phyloP scores from a whole-genome alignment of 2,329 filamentous ascomycete species.

The Monosporascus sp. region DNA sequence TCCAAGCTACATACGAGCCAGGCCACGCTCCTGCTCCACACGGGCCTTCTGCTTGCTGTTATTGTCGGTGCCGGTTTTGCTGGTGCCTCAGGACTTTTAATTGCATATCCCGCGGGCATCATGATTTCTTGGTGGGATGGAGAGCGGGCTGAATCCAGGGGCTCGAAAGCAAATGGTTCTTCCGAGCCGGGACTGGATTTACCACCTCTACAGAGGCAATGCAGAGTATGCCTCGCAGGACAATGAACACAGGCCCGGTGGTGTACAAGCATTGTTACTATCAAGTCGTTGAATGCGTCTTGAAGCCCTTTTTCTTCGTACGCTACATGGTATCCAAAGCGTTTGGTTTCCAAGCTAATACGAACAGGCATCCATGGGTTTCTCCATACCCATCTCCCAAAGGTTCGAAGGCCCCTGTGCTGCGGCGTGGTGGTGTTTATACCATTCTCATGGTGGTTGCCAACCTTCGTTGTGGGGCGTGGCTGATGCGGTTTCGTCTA shows the following conservation, averaged over 20 bases:
- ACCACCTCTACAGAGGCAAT: not conserved
- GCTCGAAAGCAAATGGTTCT: not conserved
- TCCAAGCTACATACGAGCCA: conserved; percentile 24
- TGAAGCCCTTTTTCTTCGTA: conserved; percentile 71
- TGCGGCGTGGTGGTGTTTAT: conserved; percentile 73
- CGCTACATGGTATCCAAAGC: conserved; percentile 18
- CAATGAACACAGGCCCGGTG: conserved; percentile 3
- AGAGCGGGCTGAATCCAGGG: conserved; percentile 8
- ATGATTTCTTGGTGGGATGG: conserved; percentile 55
- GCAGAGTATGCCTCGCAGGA: not conserved
- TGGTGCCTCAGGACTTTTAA: conserved; percentile 57
- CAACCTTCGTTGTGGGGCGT: conserved; percentile 56
- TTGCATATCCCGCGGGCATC: conserved; percentile 58
- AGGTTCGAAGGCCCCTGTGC: conserved; percentile 57
- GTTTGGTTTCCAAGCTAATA: conserved; percentile 2
- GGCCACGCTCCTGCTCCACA: conserved; percentile 41
- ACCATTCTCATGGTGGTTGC: conserved; percentile 61
- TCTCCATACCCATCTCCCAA: conserved; percentile 67
- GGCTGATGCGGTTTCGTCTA: conserved; percentile 40
- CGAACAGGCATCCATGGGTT: conserved; percentile 57
- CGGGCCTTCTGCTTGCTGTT: conserved; percentile 40
- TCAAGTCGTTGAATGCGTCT: conserved; percentile 38
- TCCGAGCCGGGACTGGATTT: not conserved
- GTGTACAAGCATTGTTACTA: conserved; percentile 37
- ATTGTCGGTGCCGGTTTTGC: conserved; percentile 50